phyloP scores from a whole-genome alignment of 352 stramenopile genomes.

The Chrysophaeum taylorii region DNA sequence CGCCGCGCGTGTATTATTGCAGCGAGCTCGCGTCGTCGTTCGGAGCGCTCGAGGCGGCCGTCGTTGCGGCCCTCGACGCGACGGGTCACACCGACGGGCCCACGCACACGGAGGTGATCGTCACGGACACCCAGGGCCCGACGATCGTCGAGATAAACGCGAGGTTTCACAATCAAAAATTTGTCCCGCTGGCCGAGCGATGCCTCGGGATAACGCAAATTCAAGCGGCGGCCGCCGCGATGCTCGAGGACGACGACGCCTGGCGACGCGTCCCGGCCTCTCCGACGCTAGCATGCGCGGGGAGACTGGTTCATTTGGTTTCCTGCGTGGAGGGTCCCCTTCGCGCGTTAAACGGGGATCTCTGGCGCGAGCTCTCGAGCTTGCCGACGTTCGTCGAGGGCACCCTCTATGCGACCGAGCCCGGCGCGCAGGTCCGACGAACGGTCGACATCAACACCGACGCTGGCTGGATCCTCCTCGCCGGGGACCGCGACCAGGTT shows the following conservation, averaged over 20 bases:
- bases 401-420: slow-evolving; percentile 50
- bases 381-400: slow-evolving; percentile 52
- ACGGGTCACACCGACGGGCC: slow-evolving; percentile 32
- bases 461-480: slow-evolving; percentile 80
- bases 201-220: slow-evolving; percentile 49
- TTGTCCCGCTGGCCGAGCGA: slow-evolving; percentile 48
- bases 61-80: background rate
- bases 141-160: slow-evolving; percentile 12
- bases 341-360: slow-evolving; percentile 42
- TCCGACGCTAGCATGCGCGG: slow-evolving; percentile 32
- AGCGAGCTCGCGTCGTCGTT: slow-evolving; percentile 41
- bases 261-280: slow-evolving; percentile 66
- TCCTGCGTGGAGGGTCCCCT: slow-evolving; percentile 76
- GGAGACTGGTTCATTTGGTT: slow-evolving; percentile 72
- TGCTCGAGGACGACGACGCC: slow-evolving; percentile 32
- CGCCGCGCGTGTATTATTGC: slow-evolving; percentile 86
- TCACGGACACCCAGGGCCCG: slow-evolving; percentile 23
- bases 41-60: background rate
- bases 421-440: slow-evolving; percentile 64
- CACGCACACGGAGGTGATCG: slow-evolving; percentile 54
- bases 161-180: slow-evolving; percentile 64
- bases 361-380: slow-evolving; percentile 42
- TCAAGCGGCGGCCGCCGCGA: slow-evolving; percentile 41
- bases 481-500: slow-evolving; percentile 66
- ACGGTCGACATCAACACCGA: slow-evolving; percentile 89